Conservation (phyloP, 2,329 filamentous ascomycete species). For the Fusarium xyrophilum region DNA sequence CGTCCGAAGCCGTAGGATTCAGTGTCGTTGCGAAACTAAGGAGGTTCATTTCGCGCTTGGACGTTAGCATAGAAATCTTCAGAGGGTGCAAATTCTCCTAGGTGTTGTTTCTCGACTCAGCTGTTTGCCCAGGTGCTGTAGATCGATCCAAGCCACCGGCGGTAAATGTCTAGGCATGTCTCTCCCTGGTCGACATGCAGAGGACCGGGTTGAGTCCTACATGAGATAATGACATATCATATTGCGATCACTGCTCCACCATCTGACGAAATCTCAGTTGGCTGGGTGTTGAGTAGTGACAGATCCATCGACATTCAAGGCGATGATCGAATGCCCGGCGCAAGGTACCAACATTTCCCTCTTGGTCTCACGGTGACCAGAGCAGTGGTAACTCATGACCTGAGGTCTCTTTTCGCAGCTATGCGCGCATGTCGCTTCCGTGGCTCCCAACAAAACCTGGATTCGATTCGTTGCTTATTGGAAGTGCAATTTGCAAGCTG, state of each 20-base stretch:
- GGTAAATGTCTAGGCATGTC: constrained; percentile 17
- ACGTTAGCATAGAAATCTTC: background rate
- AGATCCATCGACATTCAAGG: constrained; percentile 5
- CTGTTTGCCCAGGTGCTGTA: constrained; percentile 3
- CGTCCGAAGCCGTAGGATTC: background rate
- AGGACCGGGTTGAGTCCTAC: constrained; percentile 30
- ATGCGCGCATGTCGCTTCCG: constrained; percentile 5
- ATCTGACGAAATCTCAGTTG: constrained; percentile 2
- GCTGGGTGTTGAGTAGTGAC: constrained; percentile 1
- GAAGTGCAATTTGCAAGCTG: constrained; percentile 10
- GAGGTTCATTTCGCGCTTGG: constrained; percentile 3
- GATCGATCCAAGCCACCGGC: constrained; percentile 29
- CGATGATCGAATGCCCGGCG: constrained; percentile 5
- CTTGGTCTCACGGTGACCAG: constrained; percentile 2
- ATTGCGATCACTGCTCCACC: constrained; percentile 36
- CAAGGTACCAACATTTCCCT: background rate
- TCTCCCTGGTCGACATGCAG: constrained; percentile 30
- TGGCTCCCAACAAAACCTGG: constrained; percentile 14
- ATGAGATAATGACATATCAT: constrained; percentile 38
- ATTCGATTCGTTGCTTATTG: constrained; percentile 26
- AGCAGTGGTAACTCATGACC: background rate
- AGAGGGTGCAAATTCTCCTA: constrained; percentile 6
- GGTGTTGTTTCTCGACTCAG: constrained; percentile 18
- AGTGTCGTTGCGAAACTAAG: background rate
- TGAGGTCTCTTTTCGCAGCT: constrained; percentile 1